phyloP scores from a whole-genome alignment of 78 protist species.

The Pirum gemmata region DNA sequence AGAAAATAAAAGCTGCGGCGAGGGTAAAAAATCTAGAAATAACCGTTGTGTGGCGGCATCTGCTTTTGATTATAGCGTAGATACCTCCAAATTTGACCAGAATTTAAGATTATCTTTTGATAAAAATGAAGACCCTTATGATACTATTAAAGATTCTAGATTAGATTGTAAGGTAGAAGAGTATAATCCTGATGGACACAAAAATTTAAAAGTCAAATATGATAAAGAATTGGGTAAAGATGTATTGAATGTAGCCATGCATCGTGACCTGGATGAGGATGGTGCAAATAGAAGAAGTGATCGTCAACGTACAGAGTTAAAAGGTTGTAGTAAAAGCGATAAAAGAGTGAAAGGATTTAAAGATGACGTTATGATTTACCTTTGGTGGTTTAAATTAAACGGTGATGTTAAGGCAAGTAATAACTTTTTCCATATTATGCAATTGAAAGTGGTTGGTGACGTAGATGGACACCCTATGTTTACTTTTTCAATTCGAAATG shows the following conservation, averaged over 20 bases:
- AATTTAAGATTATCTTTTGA: no score
- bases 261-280: background rate
- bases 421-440: background rate
- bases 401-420: background rate
- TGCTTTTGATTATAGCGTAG: no score
- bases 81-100: no score
- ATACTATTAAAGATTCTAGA: background rate
- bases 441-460: background rate
- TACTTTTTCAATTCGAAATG: background rate
- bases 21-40: no score
- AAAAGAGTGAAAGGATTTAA: background rate
- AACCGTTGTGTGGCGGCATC: no score
- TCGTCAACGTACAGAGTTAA: background rate
- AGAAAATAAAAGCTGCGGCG: no score
- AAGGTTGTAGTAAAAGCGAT: background rate
- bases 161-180: background rate
- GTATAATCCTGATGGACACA: background rate
- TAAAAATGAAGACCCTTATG: background rate
- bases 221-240: background rate
- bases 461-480: background rate
- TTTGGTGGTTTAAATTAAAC: background rate
- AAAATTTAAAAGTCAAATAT: background rate
- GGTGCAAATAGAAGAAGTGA: background rate
- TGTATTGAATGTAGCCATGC: background rate
- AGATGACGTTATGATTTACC: background rate